phyloP scores from a whole-genome alignment of 2,329 filamentous ascomycete species.

The Teratosphaeria zuluensis region DNA sequence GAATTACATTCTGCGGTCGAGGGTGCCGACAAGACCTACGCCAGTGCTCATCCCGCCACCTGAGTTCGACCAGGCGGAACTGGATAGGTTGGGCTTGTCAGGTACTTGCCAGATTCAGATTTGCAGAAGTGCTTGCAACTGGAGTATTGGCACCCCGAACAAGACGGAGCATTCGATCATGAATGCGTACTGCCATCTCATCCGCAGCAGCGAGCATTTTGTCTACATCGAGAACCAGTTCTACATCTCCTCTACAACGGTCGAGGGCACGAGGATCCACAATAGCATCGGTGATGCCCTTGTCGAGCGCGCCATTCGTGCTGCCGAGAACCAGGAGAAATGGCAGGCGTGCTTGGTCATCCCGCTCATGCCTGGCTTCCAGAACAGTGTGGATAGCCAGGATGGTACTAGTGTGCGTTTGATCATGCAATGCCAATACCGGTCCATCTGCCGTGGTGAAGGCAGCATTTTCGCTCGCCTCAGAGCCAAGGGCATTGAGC shows the following conservation, averaged over 20 bases:
- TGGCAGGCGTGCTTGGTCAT: constrained; percentile 89
- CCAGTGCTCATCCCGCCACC: constrained; percentile 89
- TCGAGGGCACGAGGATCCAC: constrained; percentile 75
- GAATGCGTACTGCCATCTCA: constrained; percentile 89
- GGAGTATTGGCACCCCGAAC: constrained; percentile 79
- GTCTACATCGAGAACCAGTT: constrained; percentile 99
- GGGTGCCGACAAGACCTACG: constrained; percentile 85
- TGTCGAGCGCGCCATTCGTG: constrained; percentile 81
- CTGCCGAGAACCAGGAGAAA: constrained; percentile 71
- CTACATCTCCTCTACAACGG: constrained; percentile 87
- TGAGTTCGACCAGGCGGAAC: constrained; percentile 76
- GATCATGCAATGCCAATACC: constrained; percentile 95
- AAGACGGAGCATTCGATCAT: constrained; percentile 90
- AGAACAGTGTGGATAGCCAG: constrained; percentile 88
- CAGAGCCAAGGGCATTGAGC: constrained; percentile 70
- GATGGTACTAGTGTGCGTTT: constrained; percentile 89
- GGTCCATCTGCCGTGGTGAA: constrained; percentile 88
- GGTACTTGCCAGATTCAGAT: constrained; percentile 97
- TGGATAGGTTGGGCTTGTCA: constrained; percentile 77
- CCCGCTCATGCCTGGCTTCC: constrained; percentile 95
- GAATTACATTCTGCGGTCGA: constrained; percentile 90
- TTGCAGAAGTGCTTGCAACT: constrained; percentile 75
- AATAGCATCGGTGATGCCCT: constrained; percentile 93
- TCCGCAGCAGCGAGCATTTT: constrained; percentile 90
- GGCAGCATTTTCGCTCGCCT: constrained; percentile 85